Evolutionary conservation across 208 protist genomes (phyloP).

Genomic region (Leishmania amazonensis): DNA sequence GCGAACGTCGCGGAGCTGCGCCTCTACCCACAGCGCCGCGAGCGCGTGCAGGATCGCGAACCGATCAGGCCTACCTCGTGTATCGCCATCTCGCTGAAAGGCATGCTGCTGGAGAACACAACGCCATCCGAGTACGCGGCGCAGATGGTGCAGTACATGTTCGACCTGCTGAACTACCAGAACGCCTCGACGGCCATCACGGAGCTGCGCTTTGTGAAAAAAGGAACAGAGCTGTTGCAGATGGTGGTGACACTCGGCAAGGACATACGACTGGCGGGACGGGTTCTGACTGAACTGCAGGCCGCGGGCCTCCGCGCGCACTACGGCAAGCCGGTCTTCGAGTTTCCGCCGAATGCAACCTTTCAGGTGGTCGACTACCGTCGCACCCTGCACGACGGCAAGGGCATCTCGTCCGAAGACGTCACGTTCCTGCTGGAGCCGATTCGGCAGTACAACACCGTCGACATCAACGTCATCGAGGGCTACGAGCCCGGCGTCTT

Average conservation of each 20-base stretch:
- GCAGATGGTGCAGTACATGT: slow-evolving; percentile 82
- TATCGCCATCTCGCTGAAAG: slow-evolving; percentile 69
- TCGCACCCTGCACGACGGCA: slow-evolving; percentile 43
- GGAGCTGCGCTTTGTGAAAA: slow-evolving; percentile 79
- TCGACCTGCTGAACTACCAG: slow-evolving; percentile 74
- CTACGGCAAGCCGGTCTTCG: slow-evolving; percentile 50
- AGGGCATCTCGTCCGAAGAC: slow-evolving; percentile 68
- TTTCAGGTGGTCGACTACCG: slow-evolving; percentile 82
- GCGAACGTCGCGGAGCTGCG: slow-evolving; percentile 73
- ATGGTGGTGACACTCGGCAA: slow-evolving; percentile 74
- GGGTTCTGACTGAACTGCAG: slow-evolving; percentile 57
- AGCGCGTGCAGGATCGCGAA: slow-evolving; percentile 47
- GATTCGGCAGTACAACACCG: slow-evolving; percentile 37
- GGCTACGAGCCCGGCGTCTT: slow-evolving; percentile 81
- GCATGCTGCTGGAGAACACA: slow-evolving; percentile 59
- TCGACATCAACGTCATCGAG: slow-evolving; percentile 74
- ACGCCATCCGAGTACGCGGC: slow-evolving; percentile 64
- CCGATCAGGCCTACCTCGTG: slow-evolving; percentile 54
- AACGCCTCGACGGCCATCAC: slow-evolving; percentile 74
- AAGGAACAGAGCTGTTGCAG: slow-evolving; percentile 69
- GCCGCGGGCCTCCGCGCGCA: slow-evolving; percentile 56
- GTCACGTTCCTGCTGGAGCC: slow-evolving; percentile 60
- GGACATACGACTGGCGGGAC: slow-evolving; percentile 52
- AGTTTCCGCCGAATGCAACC: slow-evolving; percentile 70
- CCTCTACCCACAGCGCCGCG: slow-evolving; percentile 57